Percentiles rank a stretch among this genome's conserved stretches.
Evolutionary conservation across 1,139 yeast genomes (phyloP).

Genomic region (Yamadazyma aaseri): DNA sequence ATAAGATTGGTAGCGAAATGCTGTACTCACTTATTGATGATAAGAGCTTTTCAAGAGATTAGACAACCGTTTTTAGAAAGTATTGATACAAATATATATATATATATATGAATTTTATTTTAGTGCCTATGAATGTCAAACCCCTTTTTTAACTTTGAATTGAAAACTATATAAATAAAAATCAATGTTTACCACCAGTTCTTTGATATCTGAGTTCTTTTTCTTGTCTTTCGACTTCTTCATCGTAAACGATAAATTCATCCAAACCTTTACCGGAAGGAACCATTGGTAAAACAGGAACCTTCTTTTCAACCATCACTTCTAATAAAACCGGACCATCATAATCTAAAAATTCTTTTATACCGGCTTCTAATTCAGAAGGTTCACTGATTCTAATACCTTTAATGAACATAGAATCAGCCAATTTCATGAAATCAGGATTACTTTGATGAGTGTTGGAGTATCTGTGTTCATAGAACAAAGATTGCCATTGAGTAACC

Average conservation of each 20-base stretch:
- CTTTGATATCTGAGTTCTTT: slow-evolving; percentile 60
- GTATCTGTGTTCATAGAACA: slow-evolving; percentile 94
- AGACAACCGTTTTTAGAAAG: too few species aligned
- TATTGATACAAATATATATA: not conserved
- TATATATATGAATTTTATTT: slow-evolving; percentile 1
- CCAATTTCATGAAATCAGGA: slow-evolving; percentile 89
- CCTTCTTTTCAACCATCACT: slow-evolving; percentile 90
- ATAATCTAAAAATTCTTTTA: slow-evolving; percentile 72
- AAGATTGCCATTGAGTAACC: slow-evolving; percentile 99
- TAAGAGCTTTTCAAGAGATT: not conserved
- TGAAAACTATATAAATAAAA: slow-evolving; percentile 9
- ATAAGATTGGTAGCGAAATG: slow-evolving; percentile 15
- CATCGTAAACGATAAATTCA: slow-evolving; percentile 85
- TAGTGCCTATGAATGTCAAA: slow-evolving; percentile 3
- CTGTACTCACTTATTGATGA: not conserved
- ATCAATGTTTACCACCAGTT: slow-evolving; percentile 57
- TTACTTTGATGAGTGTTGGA: slow-evolving; percentile 94
- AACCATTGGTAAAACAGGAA: slow-evolving; percentile 97
- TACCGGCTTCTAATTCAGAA: slow-evolving; percentile 56
- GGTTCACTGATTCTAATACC: slow-evolving; percentile 74
- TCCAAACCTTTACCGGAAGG: slow-evolving; percentile 95
- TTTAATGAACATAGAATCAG: slow-evolving; percentile 90
- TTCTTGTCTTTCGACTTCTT: slow-evolving; percentile 74
- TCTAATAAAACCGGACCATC: slow-evolving; percentile 87
- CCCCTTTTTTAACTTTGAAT: not conserved